Evolutionary conservation across 345 rosid species (phyloP), one percentile per base, ranked within the genome.

Genomic region (Melaleuca alternifolia): DNA sequence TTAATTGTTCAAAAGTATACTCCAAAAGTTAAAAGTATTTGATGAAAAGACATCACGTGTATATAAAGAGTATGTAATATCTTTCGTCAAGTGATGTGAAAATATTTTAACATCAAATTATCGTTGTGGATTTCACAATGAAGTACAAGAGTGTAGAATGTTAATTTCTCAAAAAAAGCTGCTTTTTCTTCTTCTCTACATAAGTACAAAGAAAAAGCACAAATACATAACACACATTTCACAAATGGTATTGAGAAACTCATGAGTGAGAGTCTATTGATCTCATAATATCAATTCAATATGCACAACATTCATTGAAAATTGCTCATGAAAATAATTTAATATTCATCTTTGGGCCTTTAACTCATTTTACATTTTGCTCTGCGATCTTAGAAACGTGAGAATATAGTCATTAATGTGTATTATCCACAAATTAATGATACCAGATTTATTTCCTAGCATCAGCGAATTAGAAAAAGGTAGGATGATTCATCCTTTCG

Each of bases 391-490:
- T 71, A 11, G 3, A 37, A 71, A 18, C 0, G 0, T 5, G 24
- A 18, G 11, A 18, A 8, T 37, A 16, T 18, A 1, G 10, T 9
- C 6, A 9, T 16, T 1, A 23, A 9, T 16, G 0, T 10, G 24
- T 71, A 33, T 11, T 37, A 71, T 2, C 5, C 0, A 16, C 1
- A 18, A 1, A 33, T 37, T 37, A 71, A 5, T 5, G 23, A 37
- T 10, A 41, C 79, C 10, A 37, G 26, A 37, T 18, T 16, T 41
- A 28, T 71, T 71, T 37, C 79, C 24, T 37, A 37, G 24, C 48
- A 71, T 21, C 48, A 1, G 0, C 12, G 0, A 37, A 37, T 2
- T 0, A 10, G 48, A 18, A 24, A 71, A 41, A 4, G 41, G 11
- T 2, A 0, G 28, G 28, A 56, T n/a, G 24, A 10, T 56, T 1